Base-by-base conservation (phyloP, 192 early-diverging fungal species). In the Backusella macrospora region DNA sequence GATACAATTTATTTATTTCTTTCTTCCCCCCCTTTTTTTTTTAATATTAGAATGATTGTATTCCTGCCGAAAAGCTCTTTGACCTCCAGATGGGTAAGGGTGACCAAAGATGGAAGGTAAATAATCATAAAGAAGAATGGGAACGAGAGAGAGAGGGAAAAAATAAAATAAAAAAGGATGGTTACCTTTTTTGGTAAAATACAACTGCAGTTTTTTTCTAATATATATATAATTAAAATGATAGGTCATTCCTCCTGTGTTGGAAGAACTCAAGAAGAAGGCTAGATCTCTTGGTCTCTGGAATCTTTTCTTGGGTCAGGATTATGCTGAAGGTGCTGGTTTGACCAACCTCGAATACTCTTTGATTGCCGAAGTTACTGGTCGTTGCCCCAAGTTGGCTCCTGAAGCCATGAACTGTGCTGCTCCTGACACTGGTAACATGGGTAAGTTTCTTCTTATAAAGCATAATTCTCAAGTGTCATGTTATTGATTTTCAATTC, bases 381-480 rank as follows among this genome's bases (percentile, higher is more conserved):
- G 98, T 47, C 90, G 90, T 45, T 93, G 84, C 49, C 84, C 90
- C 37, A 82, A 80, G 21, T 74, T 98, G 42, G 98, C 96, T 14
- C 93, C 98, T 43, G 96, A 98, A 80, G 95, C 95, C 21, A 86
- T 88, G 83, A 98, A 98, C 91, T 95, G 94, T 82, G 87, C 90
- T 48, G 95, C 96, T 18, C 96, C 96, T 15, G 98, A 99, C 78
- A 98, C 98, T 6, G 98, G 98, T 69, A 99, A 99, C 87, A 99
- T 99, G 96, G 67, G 67, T 68, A 46, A 68, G 45, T 13, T 9
- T 5, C 15, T n/a, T n/a, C n/a, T 34, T 34, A 34, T 34, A 34
- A 34, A 52, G 52, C 52, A 59, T 59, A 26, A 59, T 59, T 59
- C 26, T 59, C 26, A 23, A 59, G 52, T 26, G 26, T 26, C 26